Evolutionary conservation across 2,329 filamentous ascomycete species (phyloP), one percentile per base, ranked within the genome.

Genomic region (Dryadomyces sulphureus): DNA sequence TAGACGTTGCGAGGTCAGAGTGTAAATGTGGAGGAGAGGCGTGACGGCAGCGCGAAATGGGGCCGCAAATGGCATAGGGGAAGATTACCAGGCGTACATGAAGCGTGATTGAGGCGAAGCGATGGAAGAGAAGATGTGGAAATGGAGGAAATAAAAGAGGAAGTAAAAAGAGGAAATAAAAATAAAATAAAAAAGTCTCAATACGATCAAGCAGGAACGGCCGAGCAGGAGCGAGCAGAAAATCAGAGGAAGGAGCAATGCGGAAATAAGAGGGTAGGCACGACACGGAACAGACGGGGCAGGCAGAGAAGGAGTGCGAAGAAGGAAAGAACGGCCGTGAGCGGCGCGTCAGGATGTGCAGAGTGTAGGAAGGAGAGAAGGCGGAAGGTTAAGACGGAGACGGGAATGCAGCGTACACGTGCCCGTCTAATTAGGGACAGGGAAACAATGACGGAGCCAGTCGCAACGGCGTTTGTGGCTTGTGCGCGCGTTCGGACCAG

Each of bases 341-440:
- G 50, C 46, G 50, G 48, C 50, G 49, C 51, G 49, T 53, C 51
- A 50, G 50, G 30, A 52, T 50, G 48, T 46, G 45, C 46, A 48
- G 20, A 46, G 46, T 42, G 24, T 27, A 40, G 43, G 47, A 48
- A 50, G 45, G 46, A 45, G 43, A n/a, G n/a, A n/a, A n/a, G n/a
- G n/a, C 39, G 48, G 45, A 34, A 47, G 50, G 42, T 48, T 44
- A 48, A 45, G 36, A 48, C 48, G 36, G 19, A 36, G 9, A 9
- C 6, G 34, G 8, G 9, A 20, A 22, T 21, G 27, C 27, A 12
- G 16, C 21, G 21, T 25, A 35, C 30, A 43, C 41, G 41, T 43
- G 43, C 35, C 14, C 5, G n/a, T 35, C 30, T 43, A 43, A 25
- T 34, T 21, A 27, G 12, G 25, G 36, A n/a, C n/a, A 20, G 25